These are phyloP conservation scores for Botryosphaeria dothidea DNA, from an alignment of 2,329 filamentous ascomycete genomes.

Conservation along the genomic window DNA sequence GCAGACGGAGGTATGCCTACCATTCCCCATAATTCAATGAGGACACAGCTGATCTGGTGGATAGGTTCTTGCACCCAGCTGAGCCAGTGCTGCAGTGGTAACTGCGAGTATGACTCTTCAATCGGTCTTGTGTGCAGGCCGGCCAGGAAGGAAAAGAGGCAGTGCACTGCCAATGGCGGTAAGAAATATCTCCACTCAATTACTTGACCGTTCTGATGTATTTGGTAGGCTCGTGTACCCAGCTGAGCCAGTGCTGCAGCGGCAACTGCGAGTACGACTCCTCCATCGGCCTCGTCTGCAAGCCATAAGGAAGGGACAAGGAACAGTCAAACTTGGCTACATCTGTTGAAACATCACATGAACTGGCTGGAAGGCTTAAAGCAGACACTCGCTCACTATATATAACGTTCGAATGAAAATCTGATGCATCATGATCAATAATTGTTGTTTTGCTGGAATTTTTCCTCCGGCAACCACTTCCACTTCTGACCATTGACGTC, in stretches of 20 bases:
- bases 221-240: background rate
- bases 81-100: constrained; percentile 10
- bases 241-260: background rate
- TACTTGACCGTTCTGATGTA: no score
- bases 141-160: constrained; percentile 4
- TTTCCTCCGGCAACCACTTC: no score
- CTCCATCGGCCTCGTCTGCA: background rate
- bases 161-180: constrained; percentile 12
- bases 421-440: no score
- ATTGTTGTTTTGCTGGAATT: no score
- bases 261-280: constrained; percentile 11
- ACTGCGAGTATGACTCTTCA: constrained; percentile 18
- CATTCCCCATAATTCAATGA: background rate
- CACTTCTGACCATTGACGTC: no score
- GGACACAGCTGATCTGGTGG: background rate
- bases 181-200: background rate
- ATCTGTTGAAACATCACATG: no score
- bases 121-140: constrained; percentile 13
- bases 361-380: no score
- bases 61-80: constrained; percentile 2
- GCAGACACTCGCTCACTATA: no score
- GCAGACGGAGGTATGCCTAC: constrained; percentile 1
- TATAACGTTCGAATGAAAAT: no score
- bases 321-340: no score
- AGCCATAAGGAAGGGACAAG: background rate